Percentiles rank a stretch among this genome's conserved stretches.
These are phyloP conservation scores for Termitomyces eurrhizus DNA, from an alignment of 768 basidiomycete species.

Conservation along the genomic window DNA sequence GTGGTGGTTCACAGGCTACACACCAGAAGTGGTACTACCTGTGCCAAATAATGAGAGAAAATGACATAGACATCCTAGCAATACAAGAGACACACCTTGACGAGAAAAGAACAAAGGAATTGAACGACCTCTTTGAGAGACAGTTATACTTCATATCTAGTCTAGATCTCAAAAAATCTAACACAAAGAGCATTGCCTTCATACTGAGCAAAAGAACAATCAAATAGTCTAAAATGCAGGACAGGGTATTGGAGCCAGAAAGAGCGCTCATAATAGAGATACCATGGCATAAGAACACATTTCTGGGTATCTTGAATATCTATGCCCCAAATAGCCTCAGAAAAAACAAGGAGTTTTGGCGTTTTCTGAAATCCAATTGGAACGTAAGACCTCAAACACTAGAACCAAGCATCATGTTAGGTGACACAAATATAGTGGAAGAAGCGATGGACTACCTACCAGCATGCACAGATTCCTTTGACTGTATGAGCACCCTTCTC, in stretches of 20 bases:
- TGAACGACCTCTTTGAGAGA: conserved; percentile 4
- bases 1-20: background rate
- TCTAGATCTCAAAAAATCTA: conserved; percentile 11
- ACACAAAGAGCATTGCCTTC: conserved; percentile 28
- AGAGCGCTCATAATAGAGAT: conserved; percentile 10
- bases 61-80: background rate
- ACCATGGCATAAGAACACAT: conserved; percentile 10
- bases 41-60: conserved; percentile 18
- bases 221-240: conserved; percentile 12
- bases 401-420: conserved; percentile 29
- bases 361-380: too few relatives aligned
- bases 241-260: conserved; percentile 29
- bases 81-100: conserved; percentile 3
- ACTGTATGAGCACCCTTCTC: too few relatives aligned
- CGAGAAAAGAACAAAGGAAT: background rate
- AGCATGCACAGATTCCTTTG: conserved; percentile 15
- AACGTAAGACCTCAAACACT: too few relatives aligned
- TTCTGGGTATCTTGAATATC: background rate
- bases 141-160: conserved; percentile 19
- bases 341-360: background rate
- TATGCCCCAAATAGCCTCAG: background rate
- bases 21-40: background rate
- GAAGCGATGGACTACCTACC: conserved; percentile 29
- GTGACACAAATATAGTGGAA: conserved; percentile 41
- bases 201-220: conserved; percentile 27